These are phyloP conservation scores for Lepraria neglecta DNA, from an alignment of 495 filamentous ascomycete species.

Conservation along the genomic window DNA sequence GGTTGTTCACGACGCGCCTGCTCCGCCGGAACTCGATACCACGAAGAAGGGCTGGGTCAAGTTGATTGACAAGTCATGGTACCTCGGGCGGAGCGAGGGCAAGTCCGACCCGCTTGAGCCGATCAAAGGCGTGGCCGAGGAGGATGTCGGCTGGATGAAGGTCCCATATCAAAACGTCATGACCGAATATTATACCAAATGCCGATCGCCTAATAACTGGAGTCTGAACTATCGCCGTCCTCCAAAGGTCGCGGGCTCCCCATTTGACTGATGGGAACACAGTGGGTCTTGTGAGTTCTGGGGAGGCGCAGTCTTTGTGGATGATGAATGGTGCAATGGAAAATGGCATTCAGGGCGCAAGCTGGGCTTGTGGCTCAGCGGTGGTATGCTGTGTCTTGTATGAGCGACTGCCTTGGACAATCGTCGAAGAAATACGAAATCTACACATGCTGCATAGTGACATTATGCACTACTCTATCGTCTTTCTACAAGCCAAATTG, in stretches of 20 bases:
- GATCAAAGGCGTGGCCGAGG: constrained; percentile 28
- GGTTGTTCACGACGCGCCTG: constrained; percentile 23
- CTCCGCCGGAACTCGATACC: background rate
- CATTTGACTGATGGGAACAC: background rate
- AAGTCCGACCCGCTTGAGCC: constrained; percentile 25
- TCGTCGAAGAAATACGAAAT: background rate
- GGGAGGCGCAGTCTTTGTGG: background rate
- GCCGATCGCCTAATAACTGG: constrained; percentile 1
- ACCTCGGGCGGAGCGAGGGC: constrained; percentile 12
- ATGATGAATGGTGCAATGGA: background rate
- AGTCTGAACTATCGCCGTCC: background rate
- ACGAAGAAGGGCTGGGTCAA: constrained; percentile 25
- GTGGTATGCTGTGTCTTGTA: background rate
- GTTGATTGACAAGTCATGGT: constrained; percentile 27
- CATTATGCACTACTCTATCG: background rate
- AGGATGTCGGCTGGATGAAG: constrained; percentile 34
- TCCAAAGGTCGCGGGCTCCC: background rate
- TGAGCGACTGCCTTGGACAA: background rate
- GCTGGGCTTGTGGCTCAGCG: too few species aligned
- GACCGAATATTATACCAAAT: constrained; percentile 3
- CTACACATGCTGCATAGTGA: background rate
- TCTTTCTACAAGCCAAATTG: too few species aligned
- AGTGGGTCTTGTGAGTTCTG: background rate
- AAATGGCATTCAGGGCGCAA: too few species aligned
- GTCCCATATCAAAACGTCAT: constrained; percentile 16